These are phyloP conservation scores for Antarctomyces pellizariae DNA, from an alignment of 495 filamentous ascomycete species.

Conservation along the genomic window DNA sequence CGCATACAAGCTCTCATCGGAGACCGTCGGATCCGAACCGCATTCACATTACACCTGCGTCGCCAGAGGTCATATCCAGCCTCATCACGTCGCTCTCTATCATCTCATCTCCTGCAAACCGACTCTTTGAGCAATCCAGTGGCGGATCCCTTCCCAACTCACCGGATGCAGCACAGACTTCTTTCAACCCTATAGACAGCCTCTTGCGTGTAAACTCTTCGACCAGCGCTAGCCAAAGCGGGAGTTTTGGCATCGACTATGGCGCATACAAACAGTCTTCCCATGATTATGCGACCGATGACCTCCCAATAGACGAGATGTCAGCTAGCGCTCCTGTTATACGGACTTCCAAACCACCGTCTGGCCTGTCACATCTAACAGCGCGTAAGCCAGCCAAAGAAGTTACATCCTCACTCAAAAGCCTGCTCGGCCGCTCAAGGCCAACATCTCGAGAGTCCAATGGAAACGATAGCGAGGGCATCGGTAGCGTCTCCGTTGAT, in stretches of 20 bases:
- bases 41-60: slow-evolving; percentile 34
- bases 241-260: slow-evolving; percentile 51
- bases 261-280: slow-evolving; percentile 27
- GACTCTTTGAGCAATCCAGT: slow-evolving; percentile 41
- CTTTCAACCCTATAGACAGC: slow-evolving; percentile 5
- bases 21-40: slow-evolving; percentile 22
- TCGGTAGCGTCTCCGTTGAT: slow-evolving; percentile 34
- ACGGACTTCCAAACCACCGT: slow-evolving; percentile 64
- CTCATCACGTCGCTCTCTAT: slow-evolving; percentile 78
- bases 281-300: slow-evolving; percentile 34
- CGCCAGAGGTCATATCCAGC: slow-evolving; percentile 82
- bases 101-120: slow-evolving; percentile 53
- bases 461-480: slow-evolving; percentile 26
- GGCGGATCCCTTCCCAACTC: slow-evolving; percentile 8
- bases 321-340: slow-evolving; percentile 65
- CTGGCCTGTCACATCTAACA: slow-evolving; percentile 42
- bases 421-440: slow-evolving; percentile 20
- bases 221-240: slow-evolving; percentile 21
- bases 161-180: slow-evolving; percentile 8
- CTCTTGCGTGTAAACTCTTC: slow-evolving; percentile 14
- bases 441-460: slow-evolving; percentile 27
- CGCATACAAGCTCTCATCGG: too few species aligned
- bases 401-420: slow-evolving; percentile 14
- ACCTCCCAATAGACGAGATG: slow-evolving; percentile 29
- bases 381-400: slow-evolving; percentile 30